A percentile compares a stretch with the other conserved stretches of the same genome.
Evolutionary conservation across 2,329 filamentous ascomycete species (phyloP).

Genomic region (Talaromyces sp.): DNA sequence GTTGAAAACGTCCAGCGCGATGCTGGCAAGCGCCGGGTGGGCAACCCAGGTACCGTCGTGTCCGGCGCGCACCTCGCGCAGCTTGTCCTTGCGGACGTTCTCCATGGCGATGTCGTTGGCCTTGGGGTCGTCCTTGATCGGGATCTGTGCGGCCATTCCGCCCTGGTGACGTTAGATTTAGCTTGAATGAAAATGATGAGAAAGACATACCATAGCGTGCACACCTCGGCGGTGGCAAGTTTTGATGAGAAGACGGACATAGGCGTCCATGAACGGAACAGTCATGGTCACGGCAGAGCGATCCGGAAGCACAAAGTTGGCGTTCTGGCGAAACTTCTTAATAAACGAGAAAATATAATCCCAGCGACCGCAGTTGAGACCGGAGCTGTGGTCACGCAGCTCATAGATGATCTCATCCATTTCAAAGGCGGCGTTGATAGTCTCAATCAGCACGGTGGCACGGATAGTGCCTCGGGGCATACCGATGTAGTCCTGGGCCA

Average conservation of each 20-base stretch:
- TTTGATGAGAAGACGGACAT: slow-evolving; percentile 95
- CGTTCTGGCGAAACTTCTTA: slow-evolving; percentile 97
- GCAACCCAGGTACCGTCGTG: slow-evolving; percentile 98
- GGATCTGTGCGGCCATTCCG: slow-evolving; percentile 97
- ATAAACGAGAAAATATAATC: slow-evolving; percentile 99
- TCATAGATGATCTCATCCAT: slow-evolving; percentile 99
- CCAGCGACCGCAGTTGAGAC: slow-evolving; percentile 97
- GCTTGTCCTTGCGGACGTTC: slow-evolving; percentile 86
- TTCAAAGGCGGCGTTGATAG: slow-evolving; percentile 94
- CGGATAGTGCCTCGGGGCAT: slow-evolving; percentile 88
- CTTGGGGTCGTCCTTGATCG: slow-evolving; percentile 87
- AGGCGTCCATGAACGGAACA: slow-evolving; percentile 95
- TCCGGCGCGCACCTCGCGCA: slow-evolving; percentile 88
- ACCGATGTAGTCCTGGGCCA: slow-evolving; percentile 86
- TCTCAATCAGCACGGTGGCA: slow-evolving; percentile 94
- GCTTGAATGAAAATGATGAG: not conserved
- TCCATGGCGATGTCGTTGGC: slow-evolving; percentile 96
- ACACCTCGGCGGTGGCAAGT: slow-evolving; percentile 95
- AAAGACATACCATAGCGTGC: slow-evolving; percentile 71
- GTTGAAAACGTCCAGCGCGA: slow-evolving; percentile 92
- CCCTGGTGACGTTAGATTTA: slow-evolving; percentile 38
- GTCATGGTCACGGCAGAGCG: slow-evolving; percentile 93
- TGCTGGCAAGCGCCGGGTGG: slow-evolving; percentile 82
- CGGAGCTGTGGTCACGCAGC: slow-evolving; percentile 90
- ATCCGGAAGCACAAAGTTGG: slow-evolving; percentile 88